A percentile compares a stretch with the other conserved stretches of the same genome.
These are phyloP conservation scores for Paraurostyla sp. DNA, from an alignment of 73 alveolate species.

Conservation along the genomic window DNA sequence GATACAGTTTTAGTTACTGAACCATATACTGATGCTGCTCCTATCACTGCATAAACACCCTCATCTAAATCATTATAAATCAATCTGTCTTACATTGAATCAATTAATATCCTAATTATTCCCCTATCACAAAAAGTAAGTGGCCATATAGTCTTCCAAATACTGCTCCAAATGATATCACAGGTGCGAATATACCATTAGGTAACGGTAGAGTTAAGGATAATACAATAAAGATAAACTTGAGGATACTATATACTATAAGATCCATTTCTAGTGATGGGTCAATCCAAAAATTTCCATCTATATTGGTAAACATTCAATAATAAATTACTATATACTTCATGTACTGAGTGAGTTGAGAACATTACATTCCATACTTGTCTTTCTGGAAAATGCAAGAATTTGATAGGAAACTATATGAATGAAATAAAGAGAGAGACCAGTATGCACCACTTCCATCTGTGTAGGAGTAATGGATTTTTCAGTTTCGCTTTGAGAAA, in stretches of 20 bases:
- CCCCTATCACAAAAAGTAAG: constrained; percentile 26
- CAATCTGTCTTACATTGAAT: not conserved
- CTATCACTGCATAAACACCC: constrained; percentile 78
- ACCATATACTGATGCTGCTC: constrained; percentile 90
- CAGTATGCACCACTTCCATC: constrained; percentile 50
- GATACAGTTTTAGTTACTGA: constrained; percentile 90
- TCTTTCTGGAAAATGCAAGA: constrained; percentile 27
- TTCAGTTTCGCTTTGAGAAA: constrained; percentile 25
- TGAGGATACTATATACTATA: not conserved
- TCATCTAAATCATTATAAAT: constrained; percentile 8
- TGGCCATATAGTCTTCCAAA: constrained; percentile 90
- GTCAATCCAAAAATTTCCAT: constrained; percentile 9
- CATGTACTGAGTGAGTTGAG: not conserved
- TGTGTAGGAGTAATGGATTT: not conserved
- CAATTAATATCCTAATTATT: constrained; percentile 3
- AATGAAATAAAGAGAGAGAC: constrained; percentile 9
- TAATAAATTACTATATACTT: not conserved
- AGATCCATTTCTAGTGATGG: constrained; percentile 20
- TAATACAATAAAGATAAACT: constrained; percentile 37
- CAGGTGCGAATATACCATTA: constrained; percentile 88
- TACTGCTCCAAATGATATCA: constrained; percentile 87
- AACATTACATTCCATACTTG: constrained; percentile 34
- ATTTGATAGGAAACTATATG: not conserved
- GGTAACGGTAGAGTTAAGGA: constrained; percentile 86
- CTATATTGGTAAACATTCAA: not conserved